Evolutionary conservation across 371 early-diverging fungal genomes (phyloP), one percentile per base, ranked within the genome.

Genomic region (Mortierella sp.): DNA sequence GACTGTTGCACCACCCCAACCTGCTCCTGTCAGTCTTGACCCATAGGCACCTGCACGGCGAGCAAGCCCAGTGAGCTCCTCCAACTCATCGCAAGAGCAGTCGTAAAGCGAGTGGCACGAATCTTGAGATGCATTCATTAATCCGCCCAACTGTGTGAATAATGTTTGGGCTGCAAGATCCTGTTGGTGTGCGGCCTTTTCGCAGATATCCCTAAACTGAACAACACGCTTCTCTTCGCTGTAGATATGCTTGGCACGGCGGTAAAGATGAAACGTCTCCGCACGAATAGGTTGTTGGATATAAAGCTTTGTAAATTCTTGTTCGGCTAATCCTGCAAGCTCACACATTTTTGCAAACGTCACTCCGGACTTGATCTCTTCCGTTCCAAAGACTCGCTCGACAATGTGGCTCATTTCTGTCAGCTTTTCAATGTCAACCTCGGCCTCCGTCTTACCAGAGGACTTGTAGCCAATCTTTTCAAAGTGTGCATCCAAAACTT

Each of bases 1-100:
- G 30, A 98, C 96, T 0, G 96, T 93, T 75, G 96, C 95, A 37
- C 98, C 98, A 68, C 97, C 98, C 98, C 98, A 98, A 10, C 98
- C 98, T 58, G 98, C 98, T 43, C 98, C 97, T 20, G 96, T 96
- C 49, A 97, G 86, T 54, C 97, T 85, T 26, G 94, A 93, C 20
- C 97, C 97, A 54, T 87, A 84, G 0, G 96, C 91, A 14, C 98
- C 97, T n/a, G 90, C 84, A 30, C 83, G 75, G 49, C 88, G 92
- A 39, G 90, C 94, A 86, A 96, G 83, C 2, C 77, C 73, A 47
- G 93, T 93, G n/a, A 98, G 79, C 63, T 93, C 90, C 61, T 98
- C 93, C 40, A 98, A 78, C 79, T 97, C 97, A 20, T 92, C 89
- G 72, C 96, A 96, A 18, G 94, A 93, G 87, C 98, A 98, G 83